Base-by-base conservation (phyloP, 139 green algal genomes). In the Coccomyxa sp. region DNA sequence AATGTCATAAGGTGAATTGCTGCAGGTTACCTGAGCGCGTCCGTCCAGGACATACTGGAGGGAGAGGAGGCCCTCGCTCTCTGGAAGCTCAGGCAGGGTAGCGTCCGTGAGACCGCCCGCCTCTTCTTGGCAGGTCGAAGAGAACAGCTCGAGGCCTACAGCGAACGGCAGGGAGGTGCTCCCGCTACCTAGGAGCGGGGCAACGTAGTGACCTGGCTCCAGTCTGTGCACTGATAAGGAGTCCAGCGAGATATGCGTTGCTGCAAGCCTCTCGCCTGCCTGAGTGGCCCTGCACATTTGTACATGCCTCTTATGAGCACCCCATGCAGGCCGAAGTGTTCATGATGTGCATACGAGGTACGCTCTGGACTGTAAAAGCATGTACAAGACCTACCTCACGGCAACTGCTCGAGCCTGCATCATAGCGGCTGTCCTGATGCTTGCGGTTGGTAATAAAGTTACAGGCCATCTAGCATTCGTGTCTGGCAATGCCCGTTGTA, bases 11-110 rank as follows among this genome's bases (percentile, higher is more conserved):
- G n/a, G n/a, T n/a, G n/a, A n/a, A n/a, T n/a, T 74, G 33, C 7
- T 74, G 34, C 33, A 41, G 16, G 33, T 2, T 27, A 58, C 71
- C 71, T 76, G 71, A 8, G 8, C 39, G 16, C 8, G 39, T 37
- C 71, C 71, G 38, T 76, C 71, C 38, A 76, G 71, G 24, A 76
- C 27, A 34, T 76, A 76, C 39, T 36, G 38, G 18, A 76, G 39
- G 22, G 37, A 34, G 38, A 38, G 39, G 16, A 55, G 58, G 22
- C 29, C 71, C 22, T 58, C 9, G 7, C 8, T 18, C 5, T 64
- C 38, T 33, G 39, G 8, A 2, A 36, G 71, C 7, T 18, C 71
- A 31, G 6, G 71, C 39, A 27, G 27, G 71, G 2, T 22, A 37
- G 18, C 35, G 71, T 64, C 50, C 5, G 22, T 1, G 27, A 3